Percentiles rank a stretch among this genome's conserved stretches.
Evolutionary conservation across 306 rosid genomes (phyloP).

Genomic region (Lathyrus sativus): DNA sequence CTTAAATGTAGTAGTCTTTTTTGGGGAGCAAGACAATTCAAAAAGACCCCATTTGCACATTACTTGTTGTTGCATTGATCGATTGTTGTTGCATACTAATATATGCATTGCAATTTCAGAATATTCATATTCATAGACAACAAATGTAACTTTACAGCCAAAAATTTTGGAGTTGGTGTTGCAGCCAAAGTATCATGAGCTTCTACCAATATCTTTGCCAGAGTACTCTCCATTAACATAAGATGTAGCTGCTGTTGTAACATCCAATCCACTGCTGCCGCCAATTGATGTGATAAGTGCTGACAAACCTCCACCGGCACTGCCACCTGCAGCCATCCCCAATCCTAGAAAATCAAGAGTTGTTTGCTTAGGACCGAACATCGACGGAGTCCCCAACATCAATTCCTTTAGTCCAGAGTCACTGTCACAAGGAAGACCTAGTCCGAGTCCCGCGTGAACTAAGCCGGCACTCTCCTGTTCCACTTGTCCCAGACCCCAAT

Average conservation of each 20-base stretch:
- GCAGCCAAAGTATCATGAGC: constrained; percentile 42
- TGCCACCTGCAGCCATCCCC: constrained; percentile 88
- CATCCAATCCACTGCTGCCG: constrained; percentile 68
- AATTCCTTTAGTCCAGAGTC: constrained; percentile 77
- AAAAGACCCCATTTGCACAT: constrained; percentile 7
- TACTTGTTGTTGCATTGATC: neutral
- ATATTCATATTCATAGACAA: constrained; percentile 31
- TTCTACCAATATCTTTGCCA: constrained; percentile 66
- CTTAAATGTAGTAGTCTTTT: neutral
- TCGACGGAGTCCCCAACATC: constrained; percentile 72
- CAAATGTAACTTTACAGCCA: constrained; percentile 17
- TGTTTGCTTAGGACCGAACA: constrained; percentile 86
- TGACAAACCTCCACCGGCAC: constrained; percentile 57
- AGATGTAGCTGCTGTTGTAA: constrained; percentile 56
- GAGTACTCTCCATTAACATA: constrained; percentile 66
- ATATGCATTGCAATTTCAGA: constrained; percentile 30
- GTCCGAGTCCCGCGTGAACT: constrained; percentile 66
- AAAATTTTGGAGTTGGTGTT: neutral
- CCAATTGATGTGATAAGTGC: constrained; percentile 82
- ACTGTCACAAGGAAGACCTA: constrained; percentile 69
- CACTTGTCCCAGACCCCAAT: constrained; percentile 57
- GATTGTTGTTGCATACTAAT: neutral
- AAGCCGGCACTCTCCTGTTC: constrained; percentile 50
- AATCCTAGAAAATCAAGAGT: constrained; percentile 91
- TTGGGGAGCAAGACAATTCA: neutral